phyloP scores from a whole-genome alignment of 2,329 filamentous ascomycete genomes.

The Triangularia verruculosa region DNA sequence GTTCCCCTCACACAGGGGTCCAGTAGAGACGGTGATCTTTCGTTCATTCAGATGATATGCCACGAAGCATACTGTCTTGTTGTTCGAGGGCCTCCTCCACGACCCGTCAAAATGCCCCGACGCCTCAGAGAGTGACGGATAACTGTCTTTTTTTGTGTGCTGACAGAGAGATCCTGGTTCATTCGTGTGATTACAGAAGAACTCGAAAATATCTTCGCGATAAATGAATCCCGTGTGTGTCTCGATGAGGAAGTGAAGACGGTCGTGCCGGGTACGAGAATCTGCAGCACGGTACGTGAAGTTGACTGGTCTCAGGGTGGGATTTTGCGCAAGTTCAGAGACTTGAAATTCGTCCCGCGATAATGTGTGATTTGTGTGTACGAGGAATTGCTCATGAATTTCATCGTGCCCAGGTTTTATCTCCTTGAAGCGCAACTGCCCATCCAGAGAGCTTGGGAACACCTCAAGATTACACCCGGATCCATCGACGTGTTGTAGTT shows the following conservation, averaged over 20 bases:
- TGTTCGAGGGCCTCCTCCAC: neutral
- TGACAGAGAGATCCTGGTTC: neutral
- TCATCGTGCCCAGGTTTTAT: too few relatives aligned
- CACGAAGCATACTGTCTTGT: neutral
- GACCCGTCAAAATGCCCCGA: neutral
- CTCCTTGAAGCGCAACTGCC: neutral
- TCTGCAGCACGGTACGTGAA: neutral
- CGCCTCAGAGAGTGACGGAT: neutral
- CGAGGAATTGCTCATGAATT: too few relatives aligned
- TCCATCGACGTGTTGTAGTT: too few relatives aligned
- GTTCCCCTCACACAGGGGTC: neutral
- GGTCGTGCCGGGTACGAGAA: neutral
- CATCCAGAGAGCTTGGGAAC: neutral
- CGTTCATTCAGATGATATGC: neutral
- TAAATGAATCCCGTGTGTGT: neutral
- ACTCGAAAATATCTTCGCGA: neutral
- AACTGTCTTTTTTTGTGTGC: neutral
- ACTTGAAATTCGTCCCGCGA: neutral
- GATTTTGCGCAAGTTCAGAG: too few relatives aligned
- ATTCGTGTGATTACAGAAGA: neutral
- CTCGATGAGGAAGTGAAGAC: neutral
- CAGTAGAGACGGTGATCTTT: neutral
- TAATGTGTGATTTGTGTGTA: neutral
- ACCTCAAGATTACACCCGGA: neutral
- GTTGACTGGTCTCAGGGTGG: neutral